Base-by-base conservation (phyloP, 805 yeast species). In the Hanseniaspora valbyensis region DNA sequence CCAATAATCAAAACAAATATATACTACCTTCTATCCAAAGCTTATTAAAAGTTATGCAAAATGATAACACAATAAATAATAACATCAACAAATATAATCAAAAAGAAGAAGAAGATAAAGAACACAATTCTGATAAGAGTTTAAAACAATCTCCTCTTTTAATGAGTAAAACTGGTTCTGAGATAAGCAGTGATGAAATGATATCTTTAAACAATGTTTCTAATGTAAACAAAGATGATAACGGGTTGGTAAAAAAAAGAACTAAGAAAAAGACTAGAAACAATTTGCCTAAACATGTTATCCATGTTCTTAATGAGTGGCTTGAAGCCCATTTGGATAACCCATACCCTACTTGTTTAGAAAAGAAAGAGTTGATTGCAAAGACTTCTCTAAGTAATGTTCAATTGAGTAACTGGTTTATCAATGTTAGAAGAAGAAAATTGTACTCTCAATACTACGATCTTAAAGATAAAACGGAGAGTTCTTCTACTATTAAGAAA, bases 341-440 rank as follows among this genome's bases (percentile, higher is more conserved):
- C 59, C 95, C 95, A 13, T 85, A 85, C 63, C 95, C 95, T 2
- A 81, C 84, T 49, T 83, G 83, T 49, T 76, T 77, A 42, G 95
- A 85, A 58, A 85, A 86, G 67, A 72, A 75, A 54, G 77, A 76
- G 58, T 69, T 85, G 50, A 75, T 83, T 72, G 69, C 72, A 56
- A 72, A 74, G 60, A 85, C 95, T 0, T 90, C 92, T 0, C 71
- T 85, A 60, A 82, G 85, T 55, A 78, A 81, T 64, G 86, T 83
- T 54, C 95, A 85, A 64, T 72, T 85, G 54, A 75, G 83, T 56
- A 86, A 85, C 61, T 85, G 95, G 95, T 85, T 85, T 59, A 86
- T 85, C 60, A 85, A 85, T 61, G 94, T 90, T 18, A 75, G 95
- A 58, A 72, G 95, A 59, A 70, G 95, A 57, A 78, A 83, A 60